phyloP scores from a whole-genome alignment of 148 eudicot genomes.

The Hydrangea macrophylla region DNA sequence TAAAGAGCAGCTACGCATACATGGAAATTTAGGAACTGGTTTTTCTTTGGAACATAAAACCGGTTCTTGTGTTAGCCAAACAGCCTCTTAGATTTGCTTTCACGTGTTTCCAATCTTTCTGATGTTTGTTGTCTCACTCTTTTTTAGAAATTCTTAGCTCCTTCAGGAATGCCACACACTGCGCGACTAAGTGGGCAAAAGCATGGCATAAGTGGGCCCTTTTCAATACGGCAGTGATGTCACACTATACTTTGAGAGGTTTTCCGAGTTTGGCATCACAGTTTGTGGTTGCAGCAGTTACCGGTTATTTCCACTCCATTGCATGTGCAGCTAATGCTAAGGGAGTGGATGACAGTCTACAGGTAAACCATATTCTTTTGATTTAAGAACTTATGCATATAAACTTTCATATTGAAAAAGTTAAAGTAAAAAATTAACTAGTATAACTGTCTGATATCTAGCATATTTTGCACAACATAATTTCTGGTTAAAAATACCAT shows the following conservation, averaged over 20 bases:
- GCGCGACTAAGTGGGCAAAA: slow-evolving; percentile 80
- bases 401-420: no score
- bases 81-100: slow-evolving; percentile 10
- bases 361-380: slow-evolving; percentile 46
- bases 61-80: no score
- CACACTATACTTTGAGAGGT: slow-evolving; percentile 81
- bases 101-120: slow-evolving; percentile 12
- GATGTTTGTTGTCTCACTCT: slow-evolving; percentile 11
- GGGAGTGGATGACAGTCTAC: slow-evolving; percentile 97
- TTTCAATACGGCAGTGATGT: slow-evolving; percentile 97
- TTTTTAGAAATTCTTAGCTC: slow-evolving; percentile 71
- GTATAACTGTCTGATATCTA: no score
- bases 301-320: slow-evolving; percentile 96
- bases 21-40: no score
- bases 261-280: slow-evolving; percentile 50
- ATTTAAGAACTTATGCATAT: slow-evolving; percentile 10
- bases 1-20: no score
- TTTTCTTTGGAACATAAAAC: no score
- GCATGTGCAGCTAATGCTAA: slow-evolving; percentile 95
- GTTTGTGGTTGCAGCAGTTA: slow-evolving; percentile 93
- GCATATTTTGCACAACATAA: no score
- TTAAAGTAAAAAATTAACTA: no score
- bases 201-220: slow-evolving; percentile 99
- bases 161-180: slow-evolving; percentile 71
- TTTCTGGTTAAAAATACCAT: no score